These are phyloP conservation scores for Elymus sibiricus DNA, from an alignment of 176 grass and related monocot genomes.

Conservation along the genomic window DNA sequence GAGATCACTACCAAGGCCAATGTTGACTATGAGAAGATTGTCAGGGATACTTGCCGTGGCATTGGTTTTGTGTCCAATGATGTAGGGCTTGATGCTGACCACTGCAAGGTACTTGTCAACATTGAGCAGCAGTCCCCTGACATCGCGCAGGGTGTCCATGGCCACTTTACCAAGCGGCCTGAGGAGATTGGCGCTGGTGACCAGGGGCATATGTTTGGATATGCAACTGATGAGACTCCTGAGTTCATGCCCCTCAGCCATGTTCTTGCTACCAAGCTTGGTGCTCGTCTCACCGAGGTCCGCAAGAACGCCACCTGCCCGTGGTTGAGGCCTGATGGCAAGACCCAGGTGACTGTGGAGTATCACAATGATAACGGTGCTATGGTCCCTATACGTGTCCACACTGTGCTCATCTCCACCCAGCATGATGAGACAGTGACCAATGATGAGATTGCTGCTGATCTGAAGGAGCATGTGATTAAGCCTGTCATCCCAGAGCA, in stretches of 20 bases:
- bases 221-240: constrained; percentile 15
- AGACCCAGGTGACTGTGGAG: constrained; percentile 15
- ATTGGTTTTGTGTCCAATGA: constrained; percentile 16
- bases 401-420: constrained; percentile 14
- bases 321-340: constrained; percentile 60
- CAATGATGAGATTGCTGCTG: constrained; percentile 17
- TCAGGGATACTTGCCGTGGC: constrained; percentile 11
- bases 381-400: constrained; percentile 12
- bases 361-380: constrained; percentile 9
- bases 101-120: constrained; percentile 19
- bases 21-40: constrained; percentile 20
- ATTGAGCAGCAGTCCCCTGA: constrained; percentile 23
- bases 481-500: constrained; percentile 14
- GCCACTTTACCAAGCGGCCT: constrained; percentile 15
- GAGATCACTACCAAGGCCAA: constrained; percentile 17
- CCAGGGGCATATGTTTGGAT: constrained; percentile 18
- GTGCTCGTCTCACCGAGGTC: constrained; percentile 56
- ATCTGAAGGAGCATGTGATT: constrained; percentile 17
- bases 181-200: constrained; percentile 14
- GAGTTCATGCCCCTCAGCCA: constrained; percentile 28
- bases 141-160: constrained; percentile 3
- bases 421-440: constrained; percentile 18
- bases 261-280: constrained; percentile 67
- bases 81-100: constrained; percentile 15
- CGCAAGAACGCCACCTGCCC: constrained; percentile 54